Percentiles rank a stretch among this genome's conserved stretches.
Conservation (phyloP, 345 rosid genomes). For the Limnanthes douglasii region DNA sequence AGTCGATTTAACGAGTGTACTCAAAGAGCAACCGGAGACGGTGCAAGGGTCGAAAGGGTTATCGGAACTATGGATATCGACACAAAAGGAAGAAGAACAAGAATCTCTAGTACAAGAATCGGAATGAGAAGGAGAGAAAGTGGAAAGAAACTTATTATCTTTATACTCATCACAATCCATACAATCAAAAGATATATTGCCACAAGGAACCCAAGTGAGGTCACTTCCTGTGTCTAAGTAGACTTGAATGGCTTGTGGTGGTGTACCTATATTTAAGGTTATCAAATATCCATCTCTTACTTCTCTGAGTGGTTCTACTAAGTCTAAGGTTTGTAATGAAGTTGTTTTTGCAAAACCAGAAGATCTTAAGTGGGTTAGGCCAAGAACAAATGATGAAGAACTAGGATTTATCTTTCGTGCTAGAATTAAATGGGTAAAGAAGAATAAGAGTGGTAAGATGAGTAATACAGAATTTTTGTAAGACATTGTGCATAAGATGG, state of each 20-base stretch:
- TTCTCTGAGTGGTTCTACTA: constrained; percentile 47
- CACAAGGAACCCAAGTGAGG: constrained; percentile 89
- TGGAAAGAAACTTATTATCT: constrained; percentile 16
- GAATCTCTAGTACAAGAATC: constrained; percentile 39
- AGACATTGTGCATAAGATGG: no score
- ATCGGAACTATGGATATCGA: constrained; percentile 58
- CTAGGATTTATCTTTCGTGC: constrained; percentile 15
- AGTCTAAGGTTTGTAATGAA: constrained; percentile 14
- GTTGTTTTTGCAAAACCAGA: constrained; percentile 22
- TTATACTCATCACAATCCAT: constrained; percentile 50
- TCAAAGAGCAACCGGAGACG: constrained; percentile 55
- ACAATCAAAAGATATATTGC: constrained; percentile 59
- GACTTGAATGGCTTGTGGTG: constrained; percentile 61
- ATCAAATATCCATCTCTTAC: constrained; percentile 67
- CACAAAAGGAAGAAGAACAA: constrained; percentile 43
- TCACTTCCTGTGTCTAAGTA: constrained; percentile 88
- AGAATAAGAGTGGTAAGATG: no score
- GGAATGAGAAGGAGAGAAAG: constrained; percentile 54
- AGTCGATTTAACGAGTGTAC: constrained; percentile 29
- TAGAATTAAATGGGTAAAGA: no score
- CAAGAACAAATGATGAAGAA: constrained; percentile 26
- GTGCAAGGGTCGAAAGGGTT: constrained; percentile 57
- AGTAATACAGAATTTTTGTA: no score
- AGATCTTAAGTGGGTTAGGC: constrained; percentile 27
- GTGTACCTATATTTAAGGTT: constrained; percentile 56